Conservation (phyloP, 441 rosid genomes). For the Corymbia calophylla region DNA sequence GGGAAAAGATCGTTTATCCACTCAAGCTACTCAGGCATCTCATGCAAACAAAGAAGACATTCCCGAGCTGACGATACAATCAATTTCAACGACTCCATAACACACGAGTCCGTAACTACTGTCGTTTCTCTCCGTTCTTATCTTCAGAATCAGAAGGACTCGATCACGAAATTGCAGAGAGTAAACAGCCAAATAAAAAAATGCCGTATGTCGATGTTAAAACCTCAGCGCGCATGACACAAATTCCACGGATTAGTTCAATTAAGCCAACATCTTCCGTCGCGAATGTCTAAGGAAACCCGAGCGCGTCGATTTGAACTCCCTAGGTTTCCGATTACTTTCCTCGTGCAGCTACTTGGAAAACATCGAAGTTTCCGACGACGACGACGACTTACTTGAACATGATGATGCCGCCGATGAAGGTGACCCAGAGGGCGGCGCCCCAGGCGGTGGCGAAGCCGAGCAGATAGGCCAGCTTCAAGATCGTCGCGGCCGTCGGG, state of each 20-base stretch:
- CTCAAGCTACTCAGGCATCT: not conserved
- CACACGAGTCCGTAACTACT: not conserved
- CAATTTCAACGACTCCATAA: not conserved
- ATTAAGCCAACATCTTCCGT: not conserved
- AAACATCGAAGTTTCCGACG: not conserved
- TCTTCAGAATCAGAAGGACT: not conserved
- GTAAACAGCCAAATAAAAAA: not conserved
- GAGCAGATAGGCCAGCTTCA: conserved; percentile 77
- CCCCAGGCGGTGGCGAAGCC: conserved; percentile 92
- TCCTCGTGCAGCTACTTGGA: not conserved
- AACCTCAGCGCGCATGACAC: not conserved
- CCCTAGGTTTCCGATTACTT: not conserved
- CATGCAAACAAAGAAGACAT: not conserved
- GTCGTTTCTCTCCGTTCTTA: not conserved
- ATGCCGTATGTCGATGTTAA: not conserved
- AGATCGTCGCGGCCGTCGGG: conserved; percentile 28
- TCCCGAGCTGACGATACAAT: not conserved
- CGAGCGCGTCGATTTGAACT: not conserved
- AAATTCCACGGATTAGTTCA: not conserved
- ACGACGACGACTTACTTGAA: conserved; percentile 41
- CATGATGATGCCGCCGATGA: conserved; percentile 98
- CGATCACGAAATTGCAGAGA: not conserved
- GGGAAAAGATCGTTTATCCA: not conserved
- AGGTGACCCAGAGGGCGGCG: conserved; percentile 94
- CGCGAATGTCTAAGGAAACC: not conserved